phyloP scores from a whole-genome alignment of 1,139 yeast species.

The Yamadazyma siamensis region DNA sequence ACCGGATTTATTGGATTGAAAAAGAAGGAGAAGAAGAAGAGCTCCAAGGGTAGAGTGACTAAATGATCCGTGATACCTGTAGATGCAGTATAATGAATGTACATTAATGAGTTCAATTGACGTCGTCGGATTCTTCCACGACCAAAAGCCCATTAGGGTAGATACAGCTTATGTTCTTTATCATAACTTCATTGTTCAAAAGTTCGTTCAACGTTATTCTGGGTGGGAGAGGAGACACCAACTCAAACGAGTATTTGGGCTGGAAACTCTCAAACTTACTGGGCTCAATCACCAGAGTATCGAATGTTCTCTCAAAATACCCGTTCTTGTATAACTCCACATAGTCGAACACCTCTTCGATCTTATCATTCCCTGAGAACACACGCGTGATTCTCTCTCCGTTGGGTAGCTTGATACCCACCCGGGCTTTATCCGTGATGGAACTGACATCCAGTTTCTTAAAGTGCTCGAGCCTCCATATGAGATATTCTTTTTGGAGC shows the following conservation, averaged over 20 bases:
- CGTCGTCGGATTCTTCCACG: constrained; percentile 27
- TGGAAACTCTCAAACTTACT: constrained; percentile 20
- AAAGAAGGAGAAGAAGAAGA: constrained; percentile 52
- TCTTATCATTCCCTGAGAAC: constrained; percentile 42
- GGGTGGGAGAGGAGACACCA: constrained; percentile 42
- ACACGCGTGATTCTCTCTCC: constrained; percentile 49
- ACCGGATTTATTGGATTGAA: constrained; percentile 52
- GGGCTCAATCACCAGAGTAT: constrained; percentile 17
- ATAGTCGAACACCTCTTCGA: constrained; percentile 59
- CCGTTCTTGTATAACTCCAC: constrained; percentile 42
- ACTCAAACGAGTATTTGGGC: constrained; percentile 29
- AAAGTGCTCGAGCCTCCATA: constrained; percentile 50
- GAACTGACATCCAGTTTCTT: constrained; percentile 30
- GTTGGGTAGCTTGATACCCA: constrained; percentile 56
- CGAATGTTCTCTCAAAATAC: constrained; percentile 36
- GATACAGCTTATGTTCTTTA: constrained; percentile 29
- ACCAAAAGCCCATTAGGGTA: constrained; percentile 45
- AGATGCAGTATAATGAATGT: no score
- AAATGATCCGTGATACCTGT: no score
- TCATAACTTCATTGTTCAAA: constrained; percentile 14
- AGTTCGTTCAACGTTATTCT: constrained; percentile 29
- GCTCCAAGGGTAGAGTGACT: constrained; percentile 32
- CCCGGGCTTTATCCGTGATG: constrained; percentile 34
- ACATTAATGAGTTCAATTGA: no score
- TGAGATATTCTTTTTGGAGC: constrained; percentile 26